Base-by-base conservation (phyloP, 2,329 filamentous ascomycete species). In the Aspergillus hiratsukae region DNA sequence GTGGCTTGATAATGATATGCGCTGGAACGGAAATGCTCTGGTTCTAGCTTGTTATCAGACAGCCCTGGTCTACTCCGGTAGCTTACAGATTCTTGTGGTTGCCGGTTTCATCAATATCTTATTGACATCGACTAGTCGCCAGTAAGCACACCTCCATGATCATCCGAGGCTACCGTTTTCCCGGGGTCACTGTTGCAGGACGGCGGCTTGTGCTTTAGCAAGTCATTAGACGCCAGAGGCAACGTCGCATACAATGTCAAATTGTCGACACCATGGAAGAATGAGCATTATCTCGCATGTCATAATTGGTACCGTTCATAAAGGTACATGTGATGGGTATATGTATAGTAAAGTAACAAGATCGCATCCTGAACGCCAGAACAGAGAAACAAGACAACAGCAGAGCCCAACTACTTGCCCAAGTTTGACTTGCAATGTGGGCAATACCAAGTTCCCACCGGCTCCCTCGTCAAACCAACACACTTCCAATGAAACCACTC, bases 401-500 rank as follows among this genome's bases (percentile, higher is more conserved):
- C 25, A 29, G 37, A 23, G 40, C 48, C 50, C 43, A 19, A 56
- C 56, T 62, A 75, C 58, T 74, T 74, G 23, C 69, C 71, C 54
- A 76, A 63, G 48, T 68, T 76, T 53, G 70, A 72, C 57, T 75
- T 66, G 66, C 81, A 84, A 59, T 81, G 78, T 46, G 77, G 76
- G 68, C 81, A 84, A 67, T 78, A 83, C 81, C 81, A 84, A 50
- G 80, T 81, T 57, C 82, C 81, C 49, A 77, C 76, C 0, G 85
- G 85, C 62, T 84, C 81, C 63, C 81, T 80, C 46, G 80, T 83
- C 64, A 87, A 73, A 21, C 83, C 82, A 52, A 86, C 83, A 64
- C 85, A 87, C 43, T 80, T 82, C 69, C 86, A 79, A 75, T 87
- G 85, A 70, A 87, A 87, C 85, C 85, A 87, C 68, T 87, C 84